Percentiles rank a stretch among this genome's conserved stretches.
Evolutionary conservation across 2,329 filamentous ascomycete species (phyloP).

Genomic region (Diaporthe australafricana): DNA sequence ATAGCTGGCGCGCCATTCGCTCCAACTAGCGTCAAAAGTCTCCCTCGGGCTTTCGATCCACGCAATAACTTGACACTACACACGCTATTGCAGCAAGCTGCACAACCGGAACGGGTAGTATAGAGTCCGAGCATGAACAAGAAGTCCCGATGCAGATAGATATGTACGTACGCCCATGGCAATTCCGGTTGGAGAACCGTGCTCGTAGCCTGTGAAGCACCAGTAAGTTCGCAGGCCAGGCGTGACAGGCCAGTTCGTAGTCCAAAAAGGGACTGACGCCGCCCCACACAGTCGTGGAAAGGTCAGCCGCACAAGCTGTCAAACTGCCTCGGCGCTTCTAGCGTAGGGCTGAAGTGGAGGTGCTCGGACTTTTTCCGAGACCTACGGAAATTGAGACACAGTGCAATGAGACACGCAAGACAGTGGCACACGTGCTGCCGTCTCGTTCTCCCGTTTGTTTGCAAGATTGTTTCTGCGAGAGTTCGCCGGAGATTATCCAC

Average conservation of each 20-base stretch:
- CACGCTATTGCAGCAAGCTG: no score
- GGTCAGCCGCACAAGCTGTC: not conserved
- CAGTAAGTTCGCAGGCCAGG: not conserved
- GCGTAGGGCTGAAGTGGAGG: constrained; percentile 11
- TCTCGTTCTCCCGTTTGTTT: not conserved
- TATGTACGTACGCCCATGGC: no score
- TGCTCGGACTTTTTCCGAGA: not conserved
- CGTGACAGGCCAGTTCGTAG: not conserved
- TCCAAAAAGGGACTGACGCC: not conserved
- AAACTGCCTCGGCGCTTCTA: not conserved
- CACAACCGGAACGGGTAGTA: no score
- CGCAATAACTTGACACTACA: no score
- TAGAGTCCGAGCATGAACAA: no score
- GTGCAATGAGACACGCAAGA: not conserved
- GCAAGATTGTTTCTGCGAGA: rapidly evolving
- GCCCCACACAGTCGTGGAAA: not conserved
- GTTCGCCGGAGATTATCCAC: no score
- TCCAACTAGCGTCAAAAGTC: no score
- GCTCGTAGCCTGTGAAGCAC: not conserved
- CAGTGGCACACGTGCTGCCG: not conserved
- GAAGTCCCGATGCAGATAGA: no score
- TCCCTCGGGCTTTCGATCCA: no score
- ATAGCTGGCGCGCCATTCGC: no score
- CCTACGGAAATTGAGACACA: not conserved
- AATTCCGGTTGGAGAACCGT: no score